Evolutionary conservation across 371 early-diverging fungal species (phyloP).

Genomic region (Vairimorpha apis): DNA sequence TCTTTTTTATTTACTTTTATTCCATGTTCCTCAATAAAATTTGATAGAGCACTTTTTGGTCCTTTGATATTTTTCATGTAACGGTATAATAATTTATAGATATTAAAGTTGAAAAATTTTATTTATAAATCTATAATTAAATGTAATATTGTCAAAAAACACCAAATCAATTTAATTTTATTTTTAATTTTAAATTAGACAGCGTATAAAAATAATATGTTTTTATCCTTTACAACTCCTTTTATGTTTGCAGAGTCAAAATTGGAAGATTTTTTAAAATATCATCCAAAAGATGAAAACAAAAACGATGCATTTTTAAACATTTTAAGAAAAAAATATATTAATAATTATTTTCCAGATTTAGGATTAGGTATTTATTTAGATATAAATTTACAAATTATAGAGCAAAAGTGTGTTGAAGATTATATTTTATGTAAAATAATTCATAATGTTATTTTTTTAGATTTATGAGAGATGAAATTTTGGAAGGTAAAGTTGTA

Average conservation of each 20-base stretch:
- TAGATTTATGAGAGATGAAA: conserved; percentile 45
- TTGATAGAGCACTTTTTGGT: conserved; percentile 47
- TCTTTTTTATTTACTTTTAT: conserved; percentile 27
- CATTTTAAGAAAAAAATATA: conserved; percentile 36
- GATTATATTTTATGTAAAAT: conserved; percentile 31
- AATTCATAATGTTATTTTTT: conserved; percentile 36
- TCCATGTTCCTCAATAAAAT: conserved; percentile 44
- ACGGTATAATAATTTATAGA: background rate
- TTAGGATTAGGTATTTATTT: conserved; percentile 35
- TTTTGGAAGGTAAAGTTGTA: conserved; percentile 28
- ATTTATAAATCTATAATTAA: background rate
- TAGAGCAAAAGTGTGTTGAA: conserved; percentile 27
- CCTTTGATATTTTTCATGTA: conserved; percentile 38
- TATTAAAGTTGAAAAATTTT: background rate
- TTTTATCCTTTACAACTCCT: too few species aligned
- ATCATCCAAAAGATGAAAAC: background rate
- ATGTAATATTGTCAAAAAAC: background rate
- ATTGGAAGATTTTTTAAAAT: conserved; percentile 43
- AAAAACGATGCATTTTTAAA: conserved; percentile 14
- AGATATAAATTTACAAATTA: background rate
- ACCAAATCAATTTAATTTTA: background rate
- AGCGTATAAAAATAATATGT: too few species aligned
- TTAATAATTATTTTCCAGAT: conserved; percentile 11
- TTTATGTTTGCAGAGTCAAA: conserved; percentile 34
- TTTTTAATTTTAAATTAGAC: too few species aligned